phyloP scores from a whole-genome alignment of 2,329 filamentous ascomycete species.

The Claviceps lovelessii region DNA sequence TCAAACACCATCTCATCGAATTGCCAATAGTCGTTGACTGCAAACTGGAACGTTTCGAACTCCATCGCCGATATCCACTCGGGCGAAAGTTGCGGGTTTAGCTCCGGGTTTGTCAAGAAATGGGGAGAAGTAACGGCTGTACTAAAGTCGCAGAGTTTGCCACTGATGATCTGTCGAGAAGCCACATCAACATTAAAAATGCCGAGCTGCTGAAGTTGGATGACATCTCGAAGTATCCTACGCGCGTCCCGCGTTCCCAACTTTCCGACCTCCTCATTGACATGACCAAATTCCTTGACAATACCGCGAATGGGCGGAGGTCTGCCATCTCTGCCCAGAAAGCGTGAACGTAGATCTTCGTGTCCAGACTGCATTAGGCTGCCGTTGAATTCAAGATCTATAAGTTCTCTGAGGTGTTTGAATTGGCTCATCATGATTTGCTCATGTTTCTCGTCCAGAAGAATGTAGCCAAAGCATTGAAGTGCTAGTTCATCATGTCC shows the following conservation, averaged over 20 bases:
- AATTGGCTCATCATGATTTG: background rate
- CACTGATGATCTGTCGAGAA: background rate
- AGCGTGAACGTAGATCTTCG: background rate
- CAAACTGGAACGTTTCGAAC: background rate
- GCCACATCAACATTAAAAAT: background rate
- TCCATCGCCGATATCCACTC: background rate
- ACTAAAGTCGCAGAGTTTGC: background rate
- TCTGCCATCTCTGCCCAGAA: background rate
- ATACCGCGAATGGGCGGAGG: background rate
- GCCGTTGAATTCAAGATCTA: background rate
- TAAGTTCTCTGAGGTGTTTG: background rate
- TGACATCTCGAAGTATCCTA: background rate
- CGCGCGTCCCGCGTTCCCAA: background rate
- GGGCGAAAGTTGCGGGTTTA: background rate
- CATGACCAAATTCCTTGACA: background rate
- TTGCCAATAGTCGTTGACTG: background rate
- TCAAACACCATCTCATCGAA: background rate
- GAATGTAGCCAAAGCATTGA: background rate
- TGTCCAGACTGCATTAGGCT: background rate
- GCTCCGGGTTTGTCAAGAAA: background rate
- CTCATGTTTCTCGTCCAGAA: background rate
- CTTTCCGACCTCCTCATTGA: background rate
- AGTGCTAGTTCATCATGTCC: background rate
- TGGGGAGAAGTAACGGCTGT: background rate
- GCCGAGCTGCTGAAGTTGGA: background rate